These are phyloP conservation scores for Cutaneotrichosporon cavernicola DNA, from an alignment of 1,284 basidiomycete genomes.

Conservation along the genomic window DNA sequence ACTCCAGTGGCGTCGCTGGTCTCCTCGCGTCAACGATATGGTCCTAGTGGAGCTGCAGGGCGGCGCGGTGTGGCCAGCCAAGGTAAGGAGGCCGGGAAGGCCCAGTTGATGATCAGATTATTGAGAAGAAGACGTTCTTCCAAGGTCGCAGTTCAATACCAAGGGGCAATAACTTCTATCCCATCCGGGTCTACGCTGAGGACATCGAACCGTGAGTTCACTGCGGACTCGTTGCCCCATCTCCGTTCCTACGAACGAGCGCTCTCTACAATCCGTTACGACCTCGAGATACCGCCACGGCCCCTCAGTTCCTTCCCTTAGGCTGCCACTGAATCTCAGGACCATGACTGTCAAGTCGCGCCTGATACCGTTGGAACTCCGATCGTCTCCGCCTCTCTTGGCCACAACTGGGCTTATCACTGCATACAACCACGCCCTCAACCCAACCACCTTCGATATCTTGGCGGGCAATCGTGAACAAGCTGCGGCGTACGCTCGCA, in stretches of 20 bases:
- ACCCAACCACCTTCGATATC: constrained; percentile 41
- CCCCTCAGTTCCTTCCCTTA: neutral
- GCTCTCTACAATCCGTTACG: neutral
- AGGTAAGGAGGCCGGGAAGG: constrained; percentile 26
- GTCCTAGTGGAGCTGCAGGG: constrained; percentile 42
- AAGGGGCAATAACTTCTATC: constrained; percentile 46
- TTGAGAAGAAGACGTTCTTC: constrained; percentile 45
- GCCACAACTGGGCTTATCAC: constrained; percentile 37
- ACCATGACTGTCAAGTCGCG: constrained; percentile 46
- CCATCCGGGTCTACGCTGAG: constrained; percentile 44
- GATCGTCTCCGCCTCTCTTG: constrained; percentile 40
- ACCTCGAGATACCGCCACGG: neutral
- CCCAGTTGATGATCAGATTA: constrained; percentile 33
- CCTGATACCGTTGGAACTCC: constrained; percentile 39
- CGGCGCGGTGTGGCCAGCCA: constrained; percentile 41
- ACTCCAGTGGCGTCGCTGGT: constrained; percentile 42
- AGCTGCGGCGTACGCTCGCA: constrained; percentile 38
- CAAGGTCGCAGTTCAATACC: constrained; percentile 44
- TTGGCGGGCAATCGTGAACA: constrained; percentile 37
- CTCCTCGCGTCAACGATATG: constrained; percentile 37
- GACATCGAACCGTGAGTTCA: constrained; percentile 38
- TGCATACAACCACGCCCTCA: constrained; percentile 45
- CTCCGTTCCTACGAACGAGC: neutral
- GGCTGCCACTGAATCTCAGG: constrained; percentile 20
- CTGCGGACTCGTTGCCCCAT: neutral